Evolutionary conservation across 371 early-diverging fungal genomes (phyloP).

Genomic region (Mortierella polycephala): DNA sequence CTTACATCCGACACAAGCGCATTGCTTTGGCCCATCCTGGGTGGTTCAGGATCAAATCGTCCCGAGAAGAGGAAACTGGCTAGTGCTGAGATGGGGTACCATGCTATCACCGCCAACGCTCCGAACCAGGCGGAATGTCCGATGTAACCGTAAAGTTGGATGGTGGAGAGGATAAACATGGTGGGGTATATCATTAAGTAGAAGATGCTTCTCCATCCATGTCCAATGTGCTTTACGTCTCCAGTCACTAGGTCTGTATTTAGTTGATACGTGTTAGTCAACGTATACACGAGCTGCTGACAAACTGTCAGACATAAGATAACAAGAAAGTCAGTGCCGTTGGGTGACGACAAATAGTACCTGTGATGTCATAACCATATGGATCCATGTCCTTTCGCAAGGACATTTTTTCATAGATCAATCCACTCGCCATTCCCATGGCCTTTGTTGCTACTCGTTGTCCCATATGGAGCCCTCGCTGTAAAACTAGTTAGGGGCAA

Average conservation of each 20-base stretch:
- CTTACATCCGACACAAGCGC: slow-evolving; percentile 50
- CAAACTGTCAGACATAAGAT: not conserved
- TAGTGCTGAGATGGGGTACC: slow-evolving; percentile 53
- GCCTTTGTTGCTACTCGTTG: slow-evolving; percentile 48
- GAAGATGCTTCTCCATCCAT: slow-evolving; percentile 46
- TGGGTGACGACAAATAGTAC: slow-evolving; percentile 2
- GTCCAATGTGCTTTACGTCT: slow-evolving; percentile 48
- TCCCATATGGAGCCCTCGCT: slow-evolving; percentile 50
- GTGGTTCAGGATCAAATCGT: slow-evolving; percentile 37
- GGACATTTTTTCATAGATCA: slow-evolving; percentile 49
- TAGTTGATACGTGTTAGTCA: not conserved
- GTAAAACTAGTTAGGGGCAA: slow-evolving; percentile 19
- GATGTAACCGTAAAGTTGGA: slow-evolving; percentile 42
- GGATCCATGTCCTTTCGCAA: slow-evolving; percentile 54
- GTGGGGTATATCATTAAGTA: slow-evolving; percentile 42
- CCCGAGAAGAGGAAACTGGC: slow-evolving; percentile 52
- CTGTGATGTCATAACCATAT: slow-evolving; percentile 45
- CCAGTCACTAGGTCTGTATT: slow-evolving; percentile 36
- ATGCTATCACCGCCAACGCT: slow-evolving; percentile 35
- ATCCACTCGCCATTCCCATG: slow-evolving; percentile 45
- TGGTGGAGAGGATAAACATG: slow-evolving; percentile 34
- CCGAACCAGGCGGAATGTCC: slow-evolving; percentile 45
- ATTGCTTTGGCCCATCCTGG: slow-evolving; percentile 34
- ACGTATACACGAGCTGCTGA: not conserved
- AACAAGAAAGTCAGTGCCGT: not conserved